Base-by-base conservation (phyloP, 1,284 basidiomycete species). In the Entoloma clypeatum region DNA sequence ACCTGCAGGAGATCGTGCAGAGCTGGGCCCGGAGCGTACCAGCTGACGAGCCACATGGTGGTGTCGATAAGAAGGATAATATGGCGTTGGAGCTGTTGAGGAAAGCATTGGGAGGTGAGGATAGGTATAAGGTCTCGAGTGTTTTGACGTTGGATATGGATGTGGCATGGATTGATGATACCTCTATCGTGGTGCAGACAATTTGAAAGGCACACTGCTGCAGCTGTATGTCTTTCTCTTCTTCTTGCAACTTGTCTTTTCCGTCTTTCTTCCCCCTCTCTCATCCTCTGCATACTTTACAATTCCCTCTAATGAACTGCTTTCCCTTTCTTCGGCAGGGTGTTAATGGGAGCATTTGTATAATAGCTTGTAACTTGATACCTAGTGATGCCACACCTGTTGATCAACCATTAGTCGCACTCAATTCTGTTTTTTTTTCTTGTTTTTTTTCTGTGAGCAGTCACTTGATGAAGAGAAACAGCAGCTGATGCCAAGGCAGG, bases 131-230 rank as follows among this genome's bases (percentile, higher is more conserved):
- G 22, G 75, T 82, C 24, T 82, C 81, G 22, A 71, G 70, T 47
- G 71, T 75, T 47, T 55, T 86, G 57, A 85, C 80, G 24, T 59
- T 84, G 47, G 77, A 85, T 49, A 75, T 81, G 74, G 75, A 79
- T 35, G 62, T 61, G 18, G 71, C 75, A 6, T 86, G 82, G 81
- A 69, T 85, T 48, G 82, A 86, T 49, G 82, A 86, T 58, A 78
- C 81, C 7, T 69, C 80, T 8, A 74, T 86, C 42, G 65, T 85
- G 45, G 81, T 85, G 29, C 75, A 80, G 48, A 72, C 68, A 17
- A 54, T 79, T 25, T 79, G 56, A 66, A 44, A n/a, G n/a, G n/a
- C n/a, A n/a, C n/a, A n/a, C n/a, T n/a, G n/a, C 13, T 23, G 16
- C 23, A 16, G 21, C 13, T 21, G 21, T 32, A 25, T 26, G 24